phyloP scores from a whole-genome alignment of 257 asterid species.

The Fraxinus cuspidata region DNA sequence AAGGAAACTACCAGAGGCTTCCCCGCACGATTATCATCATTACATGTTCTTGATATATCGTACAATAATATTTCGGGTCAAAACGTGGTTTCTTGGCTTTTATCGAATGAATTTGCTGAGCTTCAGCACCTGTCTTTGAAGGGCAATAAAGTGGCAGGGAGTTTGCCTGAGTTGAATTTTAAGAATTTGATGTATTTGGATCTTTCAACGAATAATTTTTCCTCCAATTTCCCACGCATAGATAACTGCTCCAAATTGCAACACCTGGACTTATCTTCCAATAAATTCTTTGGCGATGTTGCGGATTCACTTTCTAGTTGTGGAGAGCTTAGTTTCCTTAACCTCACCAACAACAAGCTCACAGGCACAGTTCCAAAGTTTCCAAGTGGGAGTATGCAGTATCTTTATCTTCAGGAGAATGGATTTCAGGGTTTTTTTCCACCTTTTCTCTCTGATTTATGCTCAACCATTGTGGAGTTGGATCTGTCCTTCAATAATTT shows the following conservation, averaged over 20 bases:
- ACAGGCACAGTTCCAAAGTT: constrained; percentile 58
- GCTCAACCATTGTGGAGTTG: constrained; percentile 64
- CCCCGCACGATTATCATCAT: constrained; percentile 24
- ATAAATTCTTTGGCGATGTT: constrained; percentile 61
- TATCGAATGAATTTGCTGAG: constrained; percentile 49
- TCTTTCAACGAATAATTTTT: constrained; percentile 73
- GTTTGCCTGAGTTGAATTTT: constrained; percentile 42
- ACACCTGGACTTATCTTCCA: constrained; percentile 79
- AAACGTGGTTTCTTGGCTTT: constrained; percentile 49
- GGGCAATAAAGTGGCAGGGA: constrained; percentile 61
- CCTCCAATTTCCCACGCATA: constrained; percentile 53
- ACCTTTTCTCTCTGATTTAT: constrained; percentile 45
- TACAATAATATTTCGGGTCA: constrained; percentile 72
- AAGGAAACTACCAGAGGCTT: constrained; percentile 18
- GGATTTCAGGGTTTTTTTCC: constrained; percentile 62
- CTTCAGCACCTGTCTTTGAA: constrained; percentile 58
- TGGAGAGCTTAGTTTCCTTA: constrained; percentile 56
- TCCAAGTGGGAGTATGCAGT: constrained; percentile 54
- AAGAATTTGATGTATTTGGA: constrained; percentile 61
- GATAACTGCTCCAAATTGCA: constrained; percentile 55
- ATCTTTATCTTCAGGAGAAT: constrained; percentile 57
- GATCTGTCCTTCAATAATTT: constrained; percentile 68
- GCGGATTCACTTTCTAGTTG: constrained; percentile 58
- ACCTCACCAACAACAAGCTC: constrained; percentile 71
- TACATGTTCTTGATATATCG: constrained; percentile 72